A percentile compares a stretch with the other conserved stretches of the same genome.
Evolutionary conservation across 2,329 filamentous ascomycete species (phyloP).

Genomic region (Gliomastix tumulicola): DNA sequence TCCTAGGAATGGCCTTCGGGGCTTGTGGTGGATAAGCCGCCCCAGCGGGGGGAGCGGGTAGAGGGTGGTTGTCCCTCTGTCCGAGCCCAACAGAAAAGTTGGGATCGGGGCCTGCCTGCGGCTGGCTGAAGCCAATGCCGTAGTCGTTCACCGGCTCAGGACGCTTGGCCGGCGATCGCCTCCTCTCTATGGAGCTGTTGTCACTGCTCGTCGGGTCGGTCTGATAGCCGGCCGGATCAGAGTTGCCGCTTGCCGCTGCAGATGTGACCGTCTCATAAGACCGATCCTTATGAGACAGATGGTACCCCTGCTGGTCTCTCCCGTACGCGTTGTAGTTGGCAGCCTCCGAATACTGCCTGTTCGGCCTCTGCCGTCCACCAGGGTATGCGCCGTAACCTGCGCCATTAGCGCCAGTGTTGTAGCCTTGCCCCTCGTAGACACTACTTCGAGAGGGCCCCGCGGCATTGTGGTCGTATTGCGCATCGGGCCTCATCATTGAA

Average conservation of each 20-base stretch:
- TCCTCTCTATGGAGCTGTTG: constrained; percentile 83
- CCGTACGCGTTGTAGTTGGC: constrained; percentile 21
- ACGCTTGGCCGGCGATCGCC: constrained; percentile 51
- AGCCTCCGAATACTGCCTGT: constrained; percentile 12
- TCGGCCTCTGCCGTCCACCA: constrained; percentile 8
- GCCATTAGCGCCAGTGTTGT: constrained; percentile 15
- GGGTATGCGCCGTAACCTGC: constrained; percentile 14
- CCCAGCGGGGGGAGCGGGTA: too few relatives aligned
- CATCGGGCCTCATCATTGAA: too few relatives aligned
- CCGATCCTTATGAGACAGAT: constrained; percentile 59
- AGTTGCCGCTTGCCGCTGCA: constrained; percentile 64
- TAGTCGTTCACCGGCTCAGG: constrained; percentile 54
- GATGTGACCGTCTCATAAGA: constrained; percentile 85
- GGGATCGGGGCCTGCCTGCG: constrained; percentile 32
- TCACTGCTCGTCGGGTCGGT: constrained; percentile 85
- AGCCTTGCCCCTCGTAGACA: constrained; percentile 36
- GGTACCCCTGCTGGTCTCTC: constrained; percentile 34
- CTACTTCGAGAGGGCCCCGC: constrained; percentile 28
- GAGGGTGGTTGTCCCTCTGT: constrained; percentile 7
- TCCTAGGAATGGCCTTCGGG: constrained; percentile 15
- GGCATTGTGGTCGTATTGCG: constrained; percentile 21
- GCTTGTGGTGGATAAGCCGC: constrained; percentile 7
- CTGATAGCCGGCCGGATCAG: constrained; percentile 71
- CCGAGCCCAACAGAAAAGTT: constrained; percentile 25
- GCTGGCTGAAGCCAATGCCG: constrained; percentile 50